Conservation (phyloP, 148 eudicot species). For the Vaccinium macrocarpon region DNA sequence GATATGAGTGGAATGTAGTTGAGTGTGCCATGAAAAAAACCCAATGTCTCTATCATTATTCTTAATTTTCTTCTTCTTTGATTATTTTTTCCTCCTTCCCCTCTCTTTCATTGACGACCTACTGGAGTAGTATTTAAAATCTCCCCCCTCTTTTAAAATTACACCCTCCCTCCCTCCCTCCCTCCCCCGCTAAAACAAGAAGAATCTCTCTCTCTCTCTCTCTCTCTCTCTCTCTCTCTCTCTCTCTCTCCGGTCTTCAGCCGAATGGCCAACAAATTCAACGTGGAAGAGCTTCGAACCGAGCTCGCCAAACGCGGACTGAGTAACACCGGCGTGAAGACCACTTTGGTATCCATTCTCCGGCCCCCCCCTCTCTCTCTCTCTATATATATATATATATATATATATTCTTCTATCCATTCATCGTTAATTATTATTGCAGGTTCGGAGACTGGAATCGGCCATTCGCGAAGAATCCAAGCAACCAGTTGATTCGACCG, state of each 20-base stretch:
- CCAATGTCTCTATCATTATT: too few species aligned
- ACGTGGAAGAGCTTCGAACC: conserved; percentile 71
- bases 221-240: neutral
- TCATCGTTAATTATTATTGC: neutral
- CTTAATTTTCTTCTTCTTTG: neutral
- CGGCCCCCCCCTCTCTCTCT: neutral
- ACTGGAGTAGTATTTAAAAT: neutral
- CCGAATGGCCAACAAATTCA: conserved; percentile 40
- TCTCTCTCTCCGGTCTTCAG: neutral
- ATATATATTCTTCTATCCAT: neutral
- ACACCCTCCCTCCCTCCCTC: conserved; percentile 8
- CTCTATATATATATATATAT: neutral
- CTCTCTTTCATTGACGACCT: neutral
- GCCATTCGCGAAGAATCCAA: conserved; percentile 44
- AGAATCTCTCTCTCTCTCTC: neutral
- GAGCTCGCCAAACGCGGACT: conserved; percentile 72
- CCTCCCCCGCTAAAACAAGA: neutral
- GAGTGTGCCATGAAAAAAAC: conserved; percentile 6
- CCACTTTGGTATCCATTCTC: conserved; percentile 40
- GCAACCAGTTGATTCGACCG: neutral
- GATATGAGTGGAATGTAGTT: too few species aligned
- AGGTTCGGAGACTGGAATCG: conserved; percentile 64
- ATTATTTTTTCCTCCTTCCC: neutral
- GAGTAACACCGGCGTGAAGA: conserved; percentile 64
- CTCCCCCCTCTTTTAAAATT: neutral